These are phyloP conservation scores for Leccinum insolens DNA, from an alignment of 1,284 basidiomycete genomes.

Conservation along the genomic window DNA sequence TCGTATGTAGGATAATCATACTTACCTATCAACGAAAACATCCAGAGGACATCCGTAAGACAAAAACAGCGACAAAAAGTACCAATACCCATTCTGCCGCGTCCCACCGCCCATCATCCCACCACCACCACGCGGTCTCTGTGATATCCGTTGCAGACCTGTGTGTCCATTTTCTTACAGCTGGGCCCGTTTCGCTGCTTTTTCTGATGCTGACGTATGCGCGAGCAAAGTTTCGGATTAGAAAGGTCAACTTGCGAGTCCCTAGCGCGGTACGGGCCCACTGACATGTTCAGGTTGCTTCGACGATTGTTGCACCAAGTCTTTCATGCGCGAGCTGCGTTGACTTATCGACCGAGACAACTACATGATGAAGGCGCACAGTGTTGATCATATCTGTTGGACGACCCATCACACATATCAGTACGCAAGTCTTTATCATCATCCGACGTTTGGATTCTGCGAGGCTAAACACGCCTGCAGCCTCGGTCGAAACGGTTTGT, in stretches of 20 bases:
- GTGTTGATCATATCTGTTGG: no score
- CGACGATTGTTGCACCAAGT: not conserved
- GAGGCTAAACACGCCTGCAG: no score
- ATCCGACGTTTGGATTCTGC: no score
- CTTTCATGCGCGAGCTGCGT: not conserved
- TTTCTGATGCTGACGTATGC: not conserved
- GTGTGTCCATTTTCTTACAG: conserved; percentile 24
- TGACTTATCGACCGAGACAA: not conserved
- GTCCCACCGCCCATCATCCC: conserved; percentile 54
- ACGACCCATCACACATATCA: no score
- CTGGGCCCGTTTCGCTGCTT: not conserved
- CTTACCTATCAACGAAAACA: conserved; percentile 40
- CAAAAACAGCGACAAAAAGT: conserved; percentile 41
- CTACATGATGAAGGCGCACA: no score
- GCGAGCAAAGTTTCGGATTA: not conserved
- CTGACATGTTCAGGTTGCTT: not conserved
- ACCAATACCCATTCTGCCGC: conserved; percentile 64
- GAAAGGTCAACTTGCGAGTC: not conserved
- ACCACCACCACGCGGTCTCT: conserved; percentile 45
- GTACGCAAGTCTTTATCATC: no score
- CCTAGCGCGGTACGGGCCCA: conserved; percentile 22
- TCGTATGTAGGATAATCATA: no score
- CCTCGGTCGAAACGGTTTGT: no score
- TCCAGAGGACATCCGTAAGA: conserved; percentile 42
- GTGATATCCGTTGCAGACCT: not conserved